Conservation (phyloP, 2,329 filamentous ascomycete species). For the Fusarium redolens region DNA sequence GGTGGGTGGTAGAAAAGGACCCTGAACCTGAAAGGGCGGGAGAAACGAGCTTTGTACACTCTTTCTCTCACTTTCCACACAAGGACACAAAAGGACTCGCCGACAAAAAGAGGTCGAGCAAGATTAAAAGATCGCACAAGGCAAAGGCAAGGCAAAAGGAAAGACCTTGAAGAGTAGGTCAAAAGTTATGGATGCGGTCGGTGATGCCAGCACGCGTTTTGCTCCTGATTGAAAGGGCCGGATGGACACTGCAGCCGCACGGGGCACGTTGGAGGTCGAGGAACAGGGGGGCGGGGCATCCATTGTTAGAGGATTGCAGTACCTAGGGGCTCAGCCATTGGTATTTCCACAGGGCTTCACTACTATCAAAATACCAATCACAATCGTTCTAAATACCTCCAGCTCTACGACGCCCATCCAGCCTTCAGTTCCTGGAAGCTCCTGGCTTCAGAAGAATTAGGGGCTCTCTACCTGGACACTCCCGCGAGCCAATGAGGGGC, state of each 20-base stretch:
- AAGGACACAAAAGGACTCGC: slow-evolving; percentile 30
- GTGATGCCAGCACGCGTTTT: slow-evolving; percentile 50
- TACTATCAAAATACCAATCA: slow-evolving; percentile 7
- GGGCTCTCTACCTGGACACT: slow-evolving; percentile 37
- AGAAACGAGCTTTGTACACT: slow-evolving; percentile 27
- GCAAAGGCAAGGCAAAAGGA: slow-evolving; percentile 39
- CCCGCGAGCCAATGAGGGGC: slow-evolving; percentile 44
- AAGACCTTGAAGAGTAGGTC: slow-evolving; percentile 32
- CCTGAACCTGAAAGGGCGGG: slow-evolving; percentile 27
- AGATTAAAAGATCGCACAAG: slow-evolving; percentile 32
- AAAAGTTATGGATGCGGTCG: slow-evolving; percentile 44
- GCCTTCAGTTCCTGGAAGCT: slow-evolving; percentile 38
- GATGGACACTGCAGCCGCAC: slow-evolving; percentile 43
- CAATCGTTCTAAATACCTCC: slow-evolving; percentile 15
- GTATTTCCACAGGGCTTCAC: slow-evolving; percentile 4
- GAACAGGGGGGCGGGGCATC: slow-evolving; percentile 41
- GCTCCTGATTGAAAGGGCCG: slow-evolving; percentile 47
- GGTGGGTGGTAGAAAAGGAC: slow-evolving; percentile 25
- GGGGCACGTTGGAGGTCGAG: slow-evolving; percentile 38
- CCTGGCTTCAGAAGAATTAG: slow-evolving; percentile 43
- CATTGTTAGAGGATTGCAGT: slow-evolving; percentile 28
- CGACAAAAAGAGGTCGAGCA: slow-evolving; percentile 42
- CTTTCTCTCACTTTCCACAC: slow-evolving; percentile 25
- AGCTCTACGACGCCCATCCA: slow-evolving; percentile 29
- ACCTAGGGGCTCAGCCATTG: slow-evolving; percentile 22